These are phyloP conservation scores for Potentilla sterilis DNA, from an alignment of 306 rosid genomes.

Conservation along the genomic window DNA sequence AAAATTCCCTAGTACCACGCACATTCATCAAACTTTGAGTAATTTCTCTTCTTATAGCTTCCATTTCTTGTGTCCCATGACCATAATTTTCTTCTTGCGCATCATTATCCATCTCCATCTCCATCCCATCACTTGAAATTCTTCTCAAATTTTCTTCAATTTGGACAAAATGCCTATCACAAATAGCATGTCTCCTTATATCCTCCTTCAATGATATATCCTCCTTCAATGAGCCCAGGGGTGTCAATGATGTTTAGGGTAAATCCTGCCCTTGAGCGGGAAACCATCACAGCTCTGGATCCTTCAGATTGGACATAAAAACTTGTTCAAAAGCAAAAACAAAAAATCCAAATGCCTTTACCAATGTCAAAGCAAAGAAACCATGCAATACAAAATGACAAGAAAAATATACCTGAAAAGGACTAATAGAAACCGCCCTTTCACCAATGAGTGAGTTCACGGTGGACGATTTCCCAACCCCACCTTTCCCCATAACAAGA, in stretches of 20 bases:
- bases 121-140: too few relatives aligned
- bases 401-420: constrained; percentile 68
- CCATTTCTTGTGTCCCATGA: too few relatives aligned
- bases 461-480: constrained; percentile 94
- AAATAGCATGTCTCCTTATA: too few relatives aligned
- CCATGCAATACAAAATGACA: constrained; percentile 5
- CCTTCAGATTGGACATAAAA: constrained; percentile 64
- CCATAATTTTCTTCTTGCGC: too few relatives aligned
- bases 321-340: background rate
- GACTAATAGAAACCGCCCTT: constrained; percentile 78
- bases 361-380: background rate
- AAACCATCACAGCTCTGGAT: constrained; percentile 80
- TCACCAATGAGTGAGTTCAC: constrained; percentile 92
- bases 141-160: too few relatives aligned
- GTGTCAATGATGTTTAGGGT: constrained; percentile 88
- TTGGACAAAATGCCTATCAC: too few relatives aligned
- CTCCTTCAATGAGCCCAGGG: constrained; percentile 98
- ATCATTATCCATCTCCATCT: too few relatives aligned
- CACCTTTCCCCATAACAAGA: constrained; percentile 98
- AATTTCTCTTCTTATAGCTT: too few relatives aligned
- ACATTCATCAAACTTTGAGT: too few relatives aligned
- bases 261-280: constrained; percentile 84
- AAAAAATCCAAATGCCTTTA: constrained; percentile 16
- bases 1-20: too few relatives aligned
- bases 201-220: too few relatives aligned